These are phyloP conservation scores for Fusarium pseudocircinatum DNA, from an alignment of 2,329 filamentous ascomycete species.

Conservation along the genomic window DNA sequence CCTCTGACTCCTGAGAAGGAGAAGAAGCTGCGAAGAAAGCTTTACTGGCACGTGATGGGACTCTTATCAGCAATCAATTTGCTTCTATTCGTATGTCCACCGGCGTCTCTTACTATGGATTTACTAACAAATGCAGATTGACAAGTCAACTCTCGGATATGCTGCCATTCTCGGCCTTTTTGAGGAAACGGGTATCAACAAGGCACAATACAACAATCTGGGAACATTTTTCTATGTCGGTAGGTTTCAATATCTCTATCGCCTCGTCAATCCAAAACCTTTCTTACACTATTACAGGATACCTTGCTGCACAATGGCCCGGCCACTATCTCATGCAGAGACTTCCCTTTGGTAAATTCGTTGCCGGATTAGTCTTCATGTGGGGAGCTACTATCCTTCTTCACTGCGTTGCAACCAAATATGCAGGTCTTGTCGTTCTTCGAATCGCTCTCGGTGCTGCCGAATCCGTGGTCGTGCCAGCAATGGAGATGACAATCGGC, in stretches of 20 bases:
- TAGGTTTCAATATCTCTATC: background rate
- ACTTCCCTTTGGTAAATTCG: slow-evolving; percentile 50
- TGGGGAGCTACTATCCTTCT: slow-evolving; percentile 52
- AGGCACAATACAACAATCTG: slow-evolving; percentile 12
- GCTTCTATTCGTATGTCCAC: background rate
- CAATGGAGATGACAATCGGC: slow-evolving; percentile 53
- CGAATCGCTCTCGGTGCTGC: slow-evolving; percentile 49
- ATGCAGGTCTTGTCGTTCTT: slow-evolving; percentile 50
- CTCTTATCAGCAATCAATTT: slow-evolving; percentile 2
- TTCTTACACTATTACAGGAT: background rate
- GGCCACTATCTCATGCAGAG: slow-evolving; percentile 44
- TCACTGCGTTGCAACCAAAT: slow-evolving; percentile 49
- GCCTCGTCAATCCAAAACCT: accelerated
- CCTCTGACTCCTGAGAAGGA: background rate
- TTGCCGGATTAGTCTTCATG: slow-evolving; percentile 45
- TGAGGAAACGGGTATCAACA: slow-evolving; percentile 34
- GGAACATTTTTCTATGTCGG: slow-evolving; percentile 15
- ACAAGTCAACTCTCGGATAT: slow-evolving; percentile 48
- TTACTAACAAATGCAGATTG: background rate
- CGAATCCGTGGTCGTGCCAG: slow-evolving; percentile 51
- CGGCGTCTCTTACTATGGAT: accelerated
- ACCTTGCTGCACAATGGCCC: slow-evolving; percentile 11
- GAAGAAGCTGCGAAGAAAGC: slow-evolving; percentile 1
- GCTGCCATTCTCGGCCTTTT: slow-evolving; percentile 54
- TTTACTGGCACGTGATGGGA: slow-evolving; percentile 5